These are phyloP conservation scores for Didymosphaeria variabile DNA, from an alignment of 2,329 filamentous ascomycete species.

Conservation along the genomic window DNA sequence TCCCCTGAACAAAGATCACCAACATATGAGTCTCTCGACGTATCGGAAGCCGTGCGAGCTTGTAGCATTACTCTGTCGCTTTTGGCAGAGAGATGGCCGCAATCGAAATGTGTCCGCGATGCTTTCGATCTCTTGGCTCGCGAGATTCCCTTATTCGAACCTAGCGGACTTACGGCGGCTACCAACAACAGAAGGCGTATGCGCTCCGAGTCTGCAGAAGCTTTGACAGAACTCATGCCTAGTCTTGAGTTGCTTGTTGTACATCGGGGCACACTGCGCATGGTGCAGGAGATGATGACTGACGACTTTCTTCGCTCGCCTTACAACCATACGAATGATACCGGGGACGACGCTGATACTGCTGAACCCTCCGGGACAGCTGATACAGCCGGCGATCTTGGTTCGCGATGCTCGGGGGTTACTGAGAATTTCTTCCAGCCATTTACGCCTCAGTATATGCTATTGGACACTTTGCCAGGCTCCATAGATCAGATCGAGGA, in stretches of 20 bases:
- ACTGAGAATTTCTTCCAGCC: background rate
- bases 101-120: constrained; percentile 46
- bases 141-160: constrained; percentile 30
- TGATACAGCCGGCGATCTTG: background rate
- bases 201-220: background rate
- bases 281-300: constrained; percentile 30
- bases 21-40: constrained; percentile 35
- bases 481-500: background rate
- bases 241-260: constrained; percentile 26
- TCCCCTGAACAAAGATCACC: constrained; percentile 40
- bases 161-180: constrained; percentile 20
- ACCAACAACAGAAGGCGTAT: constrained; percentile 24
- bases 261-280: constrained; percentile 29
- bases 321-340: background rate
- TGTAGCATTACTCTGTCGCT: constrained; percentile 50
- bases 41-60: constrained; percentile 47
- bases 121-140: constrained; percentile 46
- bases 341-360: background rate
- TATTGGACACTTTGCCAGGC: background rate
- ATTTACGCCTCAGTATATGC: constrained; percentile 1
- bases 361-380: background rate
- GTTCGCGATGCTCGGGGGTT: background rate
- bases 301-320: constrained; percentile 25
- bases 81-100: constrained; percentile 49
- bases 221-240: constrained; percentile 21